Percentiles rank a stretch among this genome's conserved stretches.
Conservation (phyloP, 352 stramenopile species). For the Pythium monospermum region DNA sequence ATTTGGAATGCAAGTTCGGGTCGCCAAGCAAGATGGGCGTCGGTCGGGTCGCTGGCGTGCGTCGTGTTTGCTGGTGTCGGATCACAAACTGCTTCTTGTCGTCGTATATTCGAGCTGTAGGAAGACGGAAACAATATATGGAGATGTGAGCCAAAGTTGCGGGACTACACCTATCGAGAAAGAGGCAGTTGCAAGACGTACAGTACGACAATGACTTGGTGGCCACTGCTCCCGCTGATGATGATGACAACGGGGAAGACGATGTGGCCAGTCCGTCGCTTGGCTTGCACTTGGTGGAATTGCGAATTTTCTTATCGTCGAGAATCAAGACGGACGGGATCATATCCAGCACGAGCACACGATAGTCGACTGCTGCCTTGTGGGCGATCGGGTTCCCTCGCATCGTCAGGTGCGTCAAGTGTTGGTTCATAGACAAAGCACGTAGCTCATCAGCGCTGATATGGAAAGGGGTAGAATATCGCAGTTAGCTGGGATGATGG, state of each 20-base stretch:
- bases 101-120: conserved; percentile 70
- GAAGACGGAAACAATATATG: no score
- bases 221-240: conserved; percentile 19
- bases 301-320: conserved; percentile 73
- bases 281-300: conserved; percentile 35
- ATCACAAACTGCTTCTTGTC: conserved; percentile 79
- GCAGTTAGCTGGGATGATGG: no score
- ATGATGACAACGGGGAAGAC: no score
- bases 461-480: no score
- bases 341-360: conserved; percentile 67
- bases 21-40: conserved; percentile 35
- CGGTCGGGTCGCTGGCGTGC: conserved; percentile 34
- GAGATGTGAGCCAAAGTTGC: no score
- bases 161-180: background rate
- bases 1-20: conserved; percentile 28
- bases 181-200: conserved; percentile 21
- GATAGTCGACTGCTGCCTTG: conserved; percentile 40
- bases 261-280: background rate
- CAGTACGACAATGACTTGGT: conserved; percentile 74
- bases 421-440: conserved; percentile 56
- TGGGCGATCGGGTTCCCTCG: conserved; percentile 64
- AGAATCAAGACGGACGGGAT: conserved; percentile 68
- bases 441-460: conserved; percentile 61
- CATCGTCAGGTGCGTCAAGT: conserved; percentile 62
- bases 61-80: conserved; percentile 38